Evolutionary conservation across 2,329 filamentous ascomycete species (phyloP), one percentile per base, ranked within the genome.

Genomic region (Fusarium armeniacum): DNA sequence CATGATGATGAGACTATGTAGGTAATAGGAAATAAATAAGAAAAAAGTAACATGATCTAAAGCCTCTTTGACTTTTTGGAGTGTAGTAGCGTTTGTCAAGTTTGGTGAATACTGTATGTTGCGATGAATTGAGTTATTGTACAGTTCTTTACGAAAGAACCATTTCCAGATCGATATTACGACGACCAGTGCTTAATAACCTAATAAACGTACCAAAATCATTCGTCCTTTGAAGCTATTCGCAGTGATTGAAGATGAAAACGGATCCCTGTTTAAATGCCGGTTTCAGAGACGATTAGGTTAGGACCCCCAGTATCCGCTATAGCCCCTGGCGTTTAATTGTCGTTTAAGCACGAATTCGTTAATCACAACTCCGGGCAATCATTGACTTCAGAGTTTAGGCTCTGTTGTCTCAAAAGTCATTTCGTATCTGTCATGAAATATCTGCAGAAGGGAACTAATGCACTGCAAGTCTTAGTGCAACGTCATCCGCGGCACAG

Each of bases 271-370:
- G 67, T 44, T 54, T 18, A 44, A 33, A 52, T 18, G 47, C 45
- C 36, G 51, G 67, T 70, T 70, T 70, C 67, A 70, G 28, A 51
- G 33, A 41, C 38, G 63, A 65, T 70, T 64, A 70, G 38, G 40
- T 65, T 41, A 49, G 44, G 44, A 45, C 46, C 63, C 63, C 58
- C 24, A 52, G 54, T 47, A 53, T 70, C 51, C 51, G 59, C 57
- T 33, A 40, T 62, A 44, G 30, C 41, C 51, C 56, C 38, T 61
- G 32, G 35, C 16, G 26, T 26, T 15, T 60, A 41, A 55, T 43
- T 40, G 26, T n/a, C n/a, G 26, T 22, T 50, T n/a, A 13, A 18
- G 5, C 15, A 41, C 41, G 18, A 52, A 52, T 36, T 28, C 8
- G 18, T 20, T 18, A 15, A 15, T 41, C 24, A 52, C 32, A 61